Base-by-base conservation (phyloP, 2,329 filamentous ascomycete genomes). In the Fusarium stilboides region DNA sequence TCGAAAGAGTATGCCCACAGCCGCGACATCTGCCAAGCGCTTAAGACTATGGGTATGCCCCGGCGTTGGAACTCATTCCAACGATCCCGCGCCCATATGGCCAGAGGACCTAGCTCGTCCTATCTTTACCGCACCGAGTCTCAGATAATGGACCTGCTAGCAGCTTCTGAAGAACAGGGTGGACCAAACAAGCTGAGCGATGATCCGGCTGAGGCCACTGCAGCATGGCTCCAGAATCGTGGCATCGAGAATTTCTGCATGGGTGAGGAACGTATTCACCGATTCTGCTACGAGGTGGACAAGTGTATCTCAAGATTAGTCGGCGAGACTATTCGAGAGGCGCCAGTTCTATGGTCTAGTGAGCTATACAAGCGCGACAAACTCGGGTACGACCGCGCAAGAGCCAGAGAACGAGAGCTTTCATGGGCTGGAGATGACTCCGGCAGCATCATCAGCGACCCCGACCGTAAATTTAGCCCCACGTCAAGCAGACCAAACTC, bases 141-240 rank as follows among this genome's bases (percentile, higher is more conserved):
- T 8, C 94, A 97, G 76, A 89, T 96, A 44, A 89, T 98, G 77
- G 94, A 97, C 65, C 87, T 97, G 14, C 87, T 98, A 76, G 94
- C 94, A 31, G 94, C 94, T 7, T 85, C 88, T 0, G 90, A 92
- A 58, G 93, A 93, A 54, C 93, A 97, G 72, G 95, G 94, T 14
- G 95, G 96, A 0, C 93, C 94, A 0, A 97, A 97, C 78, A 99
- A 99, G 79, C 86, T 99, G 14, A 94, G 93, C n/a, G 95, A 98
- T 76, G 94, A 97, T 57, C 96, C 98, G 78, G 91, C 94, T 0
- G 93, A 97, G 52, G 90, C 94, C 70, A 97, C 94, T 0, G 83
- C 87, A 20, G 88, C 89, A 57, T 99, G 95, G 94, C 84, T 98
- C 54, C 89, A 92, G 49, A 89, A 92, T 70, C 91, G 91, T 68